Conservation (phyloP, 73 alveolate genomes). For the Tetrahymena thermophila region DNA sequence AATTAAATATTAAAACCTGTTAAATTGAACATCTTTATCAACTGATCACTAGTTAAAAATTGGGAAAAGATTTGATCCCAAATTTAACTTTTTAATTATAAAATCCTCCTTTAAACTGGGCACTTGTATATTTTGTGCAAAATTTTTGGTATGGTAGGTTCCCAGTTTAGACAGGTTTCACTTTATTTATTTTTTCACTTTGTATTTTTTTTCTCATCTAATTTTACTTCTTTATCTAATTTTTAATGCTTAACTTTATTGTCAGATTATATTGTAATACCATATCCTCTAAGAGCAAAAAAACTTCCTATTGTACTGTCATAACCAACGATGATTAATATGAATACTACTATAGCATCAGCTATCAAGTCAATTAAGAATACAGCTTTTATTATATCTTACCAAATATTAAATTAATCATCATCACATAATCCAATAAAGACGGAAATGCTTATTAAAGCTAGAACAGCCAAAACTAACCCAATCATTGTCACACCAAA, state of each 20-base stretch:
- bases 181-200: no score
- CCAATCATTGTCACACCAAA: background rate
- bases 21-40: no score
- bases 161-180: no score
- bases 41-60: no score
- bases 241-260: background rate
- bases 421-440: background rate
- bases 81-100: no score
- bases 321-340: background rate
- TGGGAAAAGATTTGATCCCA: no score
- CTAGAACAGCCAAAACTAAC: background rate
- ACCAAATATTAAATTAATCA: background rate
- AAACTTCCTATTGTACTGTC: background rate
- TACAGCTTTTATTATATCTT: background rate
- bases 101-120: no score
- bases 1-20: background rate
- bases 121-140: no score
- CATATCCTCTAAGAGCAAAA: background rate
- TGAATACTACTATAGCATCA: background rate
- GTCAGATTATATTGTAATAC: background rate
- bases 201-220: background rate
- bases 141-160: no score
- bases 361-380: background rate
- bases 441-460: background rate
- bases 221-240: background rate